Conservation (phyloP, 305 asterid genomes). For the Fraxinus floribunda region DNA sequence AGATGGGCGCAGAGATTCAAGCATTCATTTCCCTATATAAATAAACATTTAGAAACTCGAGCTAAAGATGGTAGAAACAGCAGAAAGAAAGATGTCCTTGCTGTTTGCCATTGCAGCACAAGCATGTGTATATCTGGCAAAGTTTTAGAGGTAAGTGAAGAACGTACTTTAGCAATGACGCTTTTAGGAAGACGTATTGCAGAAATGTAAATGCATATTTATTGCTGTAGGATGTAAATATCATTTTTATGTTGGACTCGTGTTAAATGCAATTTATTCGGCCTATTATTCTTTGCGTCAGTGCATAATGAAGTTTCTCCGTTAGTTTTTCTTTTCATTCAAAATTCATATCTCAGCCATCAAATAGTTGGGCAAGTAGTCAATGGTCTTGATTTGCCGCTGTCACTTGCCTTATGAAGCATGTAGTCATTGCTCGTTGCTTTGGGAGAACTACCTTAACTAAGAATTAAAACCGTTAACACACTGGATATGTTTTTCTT, state of each 20-base stretch:
- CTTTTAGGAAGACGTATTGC: neutral
- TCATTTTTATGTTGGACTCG: neutral
- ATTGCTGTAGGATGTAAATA: neutral
- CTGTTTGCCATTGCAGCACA: neutral
- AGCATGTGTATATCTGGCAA: neutral
- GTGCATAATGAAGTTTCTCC: neutral
- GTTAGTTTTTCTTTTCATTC: neutral
- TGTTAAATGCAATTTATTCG: neutral
- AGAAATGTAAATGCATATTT: neutral
- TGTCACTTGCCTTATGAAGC: too few relatives aligned
- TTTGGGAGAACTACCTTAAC: too few relatives aligned
- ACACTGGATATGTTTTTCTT: too few relatives aligned
- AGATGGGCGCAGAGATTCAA: neutral
- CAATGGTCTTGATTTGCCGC: too few relatives aligned
- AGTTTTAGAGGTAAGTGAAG: neutral
- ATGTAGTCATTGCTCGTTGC: too few relatives aligned
- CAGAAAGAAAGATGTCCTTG: neutral
- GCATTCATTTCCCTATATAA: neutral
- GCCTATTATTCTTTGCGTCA: neutral
- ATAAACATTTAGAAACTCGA: neutral
- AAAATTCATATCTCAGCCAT: neutral
- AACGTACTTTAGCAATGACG: neutral
- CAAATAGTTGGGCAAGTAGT: too few relatives aligned
- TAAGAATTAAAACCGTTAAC: too few relatives aligned
- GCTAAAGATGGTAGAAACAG: neutral